Evolutionary conservation across 306 rosid species (phyloP), one percentile per base, ranked within the genome.

Genomic region (Myrica gale): DNA sequence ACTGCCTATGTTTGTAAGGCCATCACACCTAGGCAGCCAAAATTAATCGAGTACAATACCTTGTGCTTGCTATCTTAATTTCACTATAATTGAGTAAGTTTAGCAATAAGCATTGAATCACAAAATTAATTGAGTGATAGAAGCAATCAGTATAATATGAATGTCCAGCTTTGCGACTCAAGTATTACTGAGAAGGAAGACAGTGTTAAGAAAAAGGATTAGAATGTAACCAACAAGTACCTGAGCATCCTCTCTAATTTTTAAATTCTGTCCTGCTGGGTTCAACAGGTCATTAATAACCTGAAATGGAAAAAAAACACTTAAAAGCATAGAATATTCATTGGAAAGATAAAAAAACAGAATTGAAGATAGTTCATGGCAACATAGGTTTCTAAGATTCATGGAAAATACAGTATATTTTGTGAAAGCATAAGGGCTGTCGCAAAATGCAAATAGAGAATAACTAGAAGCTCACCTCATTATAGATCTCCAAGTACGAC

Each of bases 211-310:
- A 80, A 71, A 55, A 75, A 66, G 78, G 81, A 76, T 68, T 48
- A 60, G 57, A 80, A 53, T 82, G 60, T 42, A 60, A 47, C 61
- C 58, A 21, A 61, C 50, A 12, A 72, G 76, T 80, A 96, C 99
- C 99, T 96, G 99, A 48, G 97, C 87, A 73, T 96, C 99, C 87
- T 96, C 99, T 88, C 99, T 87, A 88, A 96, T 84, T 89, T 93
- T 88, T 83, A 96, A 80, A 89, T 96, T 96, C 80, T 96, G 99
- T 76, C 99, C 99, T 50, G 98, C 93, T 80, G 98, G 99, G 83
- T 96, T 90, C 83, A 96, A 78, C 69, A 96, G 87, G 88, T 96
- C 99, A 80, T 96, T 96, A 74, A 96, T 96, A 72, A 96, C 99
- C 99, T 96, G 87, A 72, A 87, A 82, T 60, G 57, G 85, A 85